Conservation (phyloP, 2,329 filamentous ascomycete genomes). For the Gnomoniopsis smithogilvyi region DNA sequence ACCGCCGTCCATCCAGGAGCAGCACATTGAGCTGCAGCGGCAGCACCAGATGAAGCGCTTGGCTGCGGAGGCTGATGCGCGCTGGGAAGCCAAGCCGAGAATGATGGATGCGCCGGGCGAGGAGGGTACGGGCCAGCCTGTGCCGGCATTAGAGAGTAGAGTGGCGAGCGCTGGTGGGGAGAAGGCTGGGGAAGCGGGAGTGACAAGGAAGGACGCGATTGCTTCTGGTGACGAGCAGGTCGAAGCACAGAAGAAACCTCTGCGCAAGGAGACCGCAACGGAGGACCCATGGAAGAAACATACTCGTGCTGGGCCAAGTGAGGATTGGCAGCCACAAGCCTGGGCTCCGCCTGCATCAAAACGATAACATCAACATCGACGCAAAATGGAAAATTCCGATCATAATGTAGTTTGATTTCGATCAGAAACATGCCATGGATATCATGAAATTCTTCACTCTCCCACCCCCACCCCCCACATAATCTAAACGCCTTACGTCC, state of each 20-base stretch:
- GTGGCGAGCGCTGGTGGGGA: conserved; percentile 10
- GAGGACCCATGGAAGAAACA: conserved; percentile 58
- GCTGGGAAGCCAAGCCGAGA: conserved; percentile 59
- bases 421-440: background rate
- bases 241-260: background rate
- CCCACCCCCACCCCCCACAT: background rate
- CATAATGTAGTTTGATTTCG: background rate
- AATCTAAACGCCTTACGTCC: conserved; percentile 3
- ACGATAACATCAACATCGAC: conserved; percentile 24
- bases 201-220: conserved; percentile 3
- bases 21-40: conserved; percentile 49
- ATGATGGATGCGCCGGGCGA: conserved; percentile 38
- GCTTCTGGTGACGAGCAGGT: conserved; percentile 15
- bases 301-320: conserved; percentile 50
- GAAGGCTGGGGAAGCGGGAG: conserved; percentile 12
- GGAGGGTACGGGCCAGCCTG: conserved; percentile 23
- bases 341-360: conserved; percentile 45
- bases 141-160: conserved; percentile 25
- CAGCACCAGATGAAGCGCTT: conserved; percentile 52
- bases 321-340: conserved; percentile 64
- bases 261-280: conserved; percentile 3
- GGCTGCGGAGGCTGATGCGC: conserved; percentile 59
- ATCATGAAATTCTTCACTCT: no score
- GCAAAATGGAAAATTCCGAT: background rate
- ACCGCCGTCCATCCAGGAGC: conserved; percentile 56